Base-by-base conservation (phyloP, 257 asterid species). In the Phtheirospermum japonicum region DNA sequence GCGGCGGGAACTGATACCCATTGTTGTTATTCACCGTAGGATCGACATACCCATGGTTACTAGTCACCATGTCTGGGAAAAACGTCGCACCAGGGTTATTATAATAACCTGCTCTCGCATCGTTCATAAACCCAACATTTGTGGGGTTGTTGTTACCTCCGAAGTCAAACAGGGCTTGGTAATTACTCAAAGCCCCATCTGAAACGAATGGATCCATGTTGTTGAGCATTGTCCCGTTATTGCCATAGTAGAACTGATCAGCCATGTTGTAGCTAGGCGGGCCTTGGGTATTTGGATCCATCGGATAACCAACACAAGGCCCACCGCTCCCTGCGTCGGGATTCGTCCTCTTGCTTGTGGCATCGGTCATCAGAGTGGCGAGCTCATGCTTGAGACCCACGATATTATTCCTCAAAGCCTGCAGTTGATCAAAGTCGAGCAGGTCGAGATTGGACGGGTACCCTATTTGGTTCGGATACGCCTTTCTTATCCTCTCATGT, bases 391-490 rank as follows among this genome's bases (percentile, higher is more conserved):
- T 7, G 32, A 72, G 18, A 0, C 5, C 8, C 5, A 54, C 7
- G 2, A 66, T 0, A 0, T 17, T 33, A 0, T 10, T n/a, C 16
- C 8, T 19, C 14, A 53, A 6, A 0, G 11, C 0, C 11, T 10
- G 11, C 9, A 61, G 69, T 20, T 61, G 40, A 0, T 34, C 7
- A 10, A 6, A 0, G 16, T 8, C 17, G 33, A 63, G 57, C 7
- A 17, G 13, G 26, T 48, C 58, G 10, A 17, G 4, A 48, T 9
- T 9, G 10, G 67, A 58, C 0, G 43, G 58, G 58, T 33, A 58
- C 78, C 79, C 66, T 1, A 51, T 31, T 7, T 40, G 32, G 4
- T 17, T 53, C n/a, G 10, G 43, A 9, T 20, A 18, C 16, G 61
- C 64, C 57, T 19, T 49, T 63, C 8, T 43, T 20, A 40, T 8